phyloP scores from a whole-genome alignment of 257 asterid genomes.

The Primulina eburnea region DNA sequence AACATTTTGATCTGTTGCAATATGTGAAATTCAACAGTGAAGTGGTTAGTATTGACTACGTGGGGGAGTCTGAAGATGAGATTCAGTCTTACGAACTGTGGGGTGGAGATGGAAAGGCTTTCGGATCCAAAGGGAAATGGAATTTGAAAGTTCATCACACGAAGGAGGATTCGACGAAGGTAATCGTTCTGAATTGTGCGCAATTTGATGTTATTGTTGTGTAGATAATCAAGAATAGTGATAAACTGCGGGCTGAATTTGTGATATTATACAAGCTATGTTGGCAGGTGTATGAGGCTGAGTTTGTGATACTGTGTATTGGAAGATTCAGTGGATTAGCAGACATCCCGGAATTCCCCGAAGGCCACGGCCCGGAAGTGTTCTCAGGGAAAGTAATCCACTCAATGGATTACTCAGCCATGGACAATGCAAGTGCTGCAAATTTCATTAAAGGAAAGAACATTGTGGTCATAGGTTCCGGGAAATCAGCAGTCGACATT shows the following conservation, averaged over 20 bases:
- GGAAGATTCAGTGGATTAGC: slow-evolving; percentile 78
- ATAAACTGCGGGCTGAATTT: too few species aligned
- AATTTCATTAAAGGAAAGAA: slow-evolving; percentile 52
- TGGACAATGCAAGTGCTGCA: slow-evolving; percentile 49
- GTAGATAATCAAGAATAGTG: too few species aligned
- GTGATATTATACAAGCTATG: background rate
- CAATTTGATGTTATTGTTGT: background rate
- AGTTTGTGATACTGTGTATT: slow-evolving; percentile 52
- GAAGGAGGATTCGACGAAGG: slow-evolving; percentile 27
- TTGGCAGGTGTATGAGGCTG: slow-evolving; percentile 48
- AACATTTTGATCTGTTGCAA: slow-evolving; percentile 30
- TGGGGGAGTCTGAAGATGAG: slow-evolving; percentile 41
- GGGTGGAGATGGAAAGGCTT: slow-evolving; percentile 39
- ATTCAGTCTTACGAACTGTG: slow-evolving; percentile 37
- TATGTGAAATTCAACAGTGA: slow-evolving; percentile 39
- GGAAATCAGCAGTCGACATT: slow-evolving; percentile 55
- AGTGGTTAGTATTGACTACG: slow-evolving; percentile 44
- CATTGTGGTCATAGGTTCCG: slow-evolving; percentile 47
- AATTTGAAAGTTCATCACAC: slow-evolving; percentile 35
- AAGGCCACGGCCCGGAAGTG: slow-evolving; percentile 45
- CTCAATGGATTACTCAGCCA: slow-evolving; percentile 49
- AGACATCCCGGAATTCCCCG: slow-evolving; percentile 46
- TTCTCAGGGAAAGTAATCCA: slow-evolving; percentile 61
- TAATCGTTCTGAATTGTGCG: background rate
- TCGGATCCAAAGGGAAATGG: slow-evolving; percentile 70